Evolutionary conservation across 345 rosid genomes (phyloP).

Genomic region (Conringia planisiliqua): DNA sequence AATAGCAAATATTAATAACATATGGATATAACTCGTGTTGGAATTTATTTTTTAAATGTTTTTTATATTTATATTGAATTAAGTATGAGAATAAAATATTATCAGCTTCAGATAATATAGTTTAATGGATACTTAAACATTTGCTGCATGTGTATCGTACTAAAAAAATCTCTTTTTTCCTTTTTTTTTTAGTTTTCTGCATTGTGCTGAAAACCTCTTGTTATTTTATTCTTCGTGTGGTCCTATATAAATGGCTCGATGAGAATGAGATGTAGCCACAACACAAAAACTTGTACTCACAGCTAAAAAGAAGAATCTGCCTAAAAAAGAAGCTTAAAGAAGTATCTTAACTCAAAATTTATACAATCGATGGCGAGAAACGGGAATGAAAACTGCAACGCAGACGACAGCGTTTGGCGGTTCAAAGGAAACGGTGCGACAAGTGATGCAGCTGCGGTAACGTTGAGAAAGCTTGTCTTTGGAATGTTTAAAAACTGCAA

Average conservation of each 20-base stretch:
- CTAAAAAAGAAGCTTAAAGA: too few species aligned
- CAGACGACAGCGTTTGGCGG: not conserved
- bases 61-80: too few species aligned
- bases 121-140: too few species aligned
- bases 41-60: not conserved
- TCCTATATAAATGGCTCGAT: not conserved
- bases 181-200: too few species aligned
- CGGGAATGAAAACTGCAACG: not conserved
- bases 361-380: not conserved
- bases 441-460: conserved; percentile 13
- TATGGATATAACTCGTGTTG: not conserved
- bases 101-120: too few species aligned
- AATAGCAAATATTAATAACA: not conserved
- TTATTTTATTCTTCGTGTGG: not conserved
- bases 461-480: conserved; percentile 35
- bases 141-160: not conserved
- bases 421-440: conserved; percentile 20
- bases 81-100: too few species aligned
- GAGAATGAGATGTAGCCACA: not conserved
- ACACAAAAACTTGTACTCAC: not conserved
- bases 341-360: too few species aligned
- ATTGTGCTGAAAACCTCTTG: not conserved
- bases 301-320: too few species aligned
- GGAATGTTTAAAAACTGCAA: conserved; percentile 30
- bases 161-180: not conserved